Conservation (phyloP, 345 rosid species). For the Carallia brachiata region DNA sequence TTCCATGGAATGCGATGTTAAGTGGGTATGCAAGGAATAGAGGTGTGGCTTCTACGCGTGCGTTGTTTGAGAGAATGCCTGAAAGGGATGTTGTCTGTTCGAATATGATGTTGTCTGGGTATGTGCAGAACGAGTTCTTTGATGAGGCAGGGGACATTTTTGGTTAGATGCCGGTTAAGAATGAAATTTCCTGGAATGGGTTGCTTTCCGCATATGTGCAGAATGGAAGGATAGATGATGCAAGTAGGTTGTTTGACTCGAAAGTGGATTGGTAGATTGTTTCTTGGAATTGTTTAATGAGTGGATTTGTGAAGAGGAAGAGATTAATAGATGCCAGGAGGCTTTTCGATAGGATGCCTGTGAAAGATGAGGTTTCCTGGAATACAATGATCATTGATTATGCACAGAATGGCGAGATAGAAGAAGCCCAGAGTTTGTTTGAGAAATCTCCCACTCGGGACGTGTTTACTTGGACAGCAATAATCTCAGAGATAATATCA, state of each 20-base stretch:
- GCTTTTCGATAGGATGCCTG: slow-evolving; percentile 46
- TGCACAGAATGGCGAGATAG: slow-evolving; percentile 52
- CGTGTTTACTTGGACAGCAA: slow-evolving; percentile 70
- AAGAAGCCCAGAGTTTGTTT: slow-evolving; percentile 51
- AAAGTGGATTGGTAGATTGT: slow-evolving; percentile 51
- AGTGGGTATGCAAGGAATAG: slow-evolving; percentile 41
- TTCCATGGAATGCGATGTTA: slow-evolving; percentile 53
- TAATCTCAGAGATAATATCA: not conserved
- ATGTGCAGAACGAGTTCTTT: slow-evolving; percentile 46
- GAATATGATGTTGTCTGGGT: slow-evolving; percentile 55
- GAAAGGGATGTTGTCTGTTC: slow-evolving; percentile 50
- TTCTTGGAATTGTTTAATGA: slow-evolving; percentile 71
- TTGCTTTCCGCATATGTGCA: slow-evolving; percentile 61
- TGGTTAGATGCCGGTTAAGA: slow-evolving; percentile 51
- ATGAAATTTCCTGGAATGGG: slow-evolving; percentile 56
- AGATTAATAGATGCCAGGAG: slow-evolving; percentile 42
- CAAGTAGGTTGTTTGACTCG: slow-evolving; percentile 43
- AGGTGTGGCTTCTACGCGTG: slow-evolving; percentile 36
- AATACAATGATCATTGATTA: slow-evolving; percentile 57
- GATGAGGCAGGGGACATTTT: slow-evolving; percentile 52
- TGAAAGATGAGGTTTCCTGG: slow-evolving; percentile 58
- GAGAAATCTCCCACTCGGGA: slow-evolving; percentile 50
- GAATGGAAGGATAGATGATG: slow-evolving; percentile 58
- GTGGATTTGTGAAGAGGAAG: slow-evolving; percentile 56
- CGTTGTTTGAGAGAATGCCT: slow-evolving; percentile 44